A percentile compares a stretch with the other conserved stretches of the same genome.
These are phyloP conservation scores for Eimeria brunetti DNA, from an alignment of 169 alveolate genomes.

Conservation along the genomic window DNA sequence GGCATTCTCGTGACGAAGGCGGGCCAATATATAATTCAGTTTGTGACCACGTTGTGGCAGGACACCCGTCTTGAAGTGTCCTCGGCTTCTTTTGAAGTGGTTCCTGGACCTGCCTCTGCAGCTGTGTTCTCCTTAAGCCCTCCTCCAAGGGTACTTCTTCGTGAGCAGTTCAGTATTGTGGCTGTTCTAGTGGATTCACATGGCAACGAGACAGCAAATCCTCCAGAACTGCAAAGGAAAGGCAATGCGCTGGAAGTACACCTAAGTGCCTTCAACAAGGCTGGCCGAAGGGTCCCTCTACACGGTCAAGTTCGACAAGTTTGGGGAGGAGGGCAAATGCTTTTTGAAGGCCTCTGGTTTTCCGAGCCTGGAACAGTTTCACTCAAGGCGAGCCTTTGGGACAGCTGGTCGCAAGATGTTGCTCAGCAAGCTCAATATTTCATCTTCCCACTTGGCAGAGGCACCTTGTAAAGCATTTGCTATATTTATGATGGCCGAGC, in stretches of 20 bases:
- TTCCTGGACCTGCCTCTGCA: conserved; percentile 58
- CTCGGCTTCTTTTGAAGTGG: conserved; percentile 56
- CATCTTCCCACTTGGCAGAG: neutral
- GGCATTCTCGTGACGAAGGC: conserved; percentile 30
- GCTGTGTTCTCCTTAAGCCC: conserved; percentile 32
- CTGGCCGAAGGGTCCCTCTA: conserved; percentile 21
- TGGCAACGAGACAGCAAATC: conserved; percentile 44
- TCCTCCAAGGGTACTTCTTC: conserved; percentile 41
- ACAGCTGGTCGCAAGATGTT: neutral
- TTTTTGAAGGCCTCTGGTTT: conserved; percentile 58
- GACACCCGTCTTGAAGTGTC: conserved; percentile 58
- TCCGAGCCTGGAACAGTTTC: conserved; percentile 33
- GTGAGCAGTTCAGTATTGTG: conserved; percentile 59
- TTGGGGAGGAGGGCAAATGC: conserved; percentile 45
- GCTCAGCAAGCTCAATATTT: neutral
- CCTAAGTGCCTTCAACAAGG: conserved; percentile 23
- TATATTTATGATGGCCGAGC: neutral
- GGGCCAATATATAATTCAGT: conserved; percentile 40
- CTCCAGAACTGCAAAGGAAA: conserved; percentile 12
- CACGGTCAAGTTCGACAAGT: conserved; percentile 15
- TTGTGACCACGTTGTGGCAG: conserved; percentile 51
- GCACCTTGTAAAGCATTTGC: neutral
- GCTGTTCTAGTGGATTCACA: conserved; percentile 30
- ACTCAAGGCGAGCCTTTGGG: conserved; percentile 38
- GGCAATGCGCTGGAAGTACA: conserved; percentile 38